These are phyloP conservation scores for Mycosphaerelloides madeirae DNA, from an alignment of 2,329 filamentous ascomycete species.

Conservation along the genomic window DNA sequence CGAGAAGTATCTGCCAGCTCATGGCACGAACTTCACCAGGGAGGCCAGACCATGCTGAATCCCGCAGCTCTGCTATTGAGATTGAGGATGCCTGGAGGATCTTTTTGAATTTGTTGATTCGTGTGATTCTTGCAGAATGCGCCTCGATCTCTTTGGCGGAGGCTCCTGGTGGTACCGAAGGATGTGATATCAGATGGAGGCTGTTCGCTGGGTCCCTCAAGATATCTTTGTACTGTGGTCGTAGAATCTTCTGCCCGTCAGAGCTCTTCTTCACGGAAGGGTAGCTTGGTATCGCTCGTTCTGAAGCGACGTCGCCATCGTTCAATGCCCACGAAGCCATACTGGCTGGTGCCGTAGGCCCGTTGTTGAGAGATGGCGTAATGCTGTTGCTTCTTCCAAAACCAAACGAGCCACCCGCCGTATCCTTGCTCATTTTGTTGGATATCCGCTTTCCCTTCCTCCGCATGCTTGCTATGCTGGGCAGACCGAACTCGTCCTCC, in stretches of 20 bases:
- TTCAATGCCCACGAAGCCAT: constrained; percentile 58
- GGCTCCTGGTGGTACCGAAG: constrained; percentile 66
- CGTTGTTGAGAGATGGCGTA: constrained; percentile 13
- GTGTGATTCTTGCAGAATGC: constrained; percentile 78
- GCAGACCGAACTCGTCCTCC: constrained; percentile 91
- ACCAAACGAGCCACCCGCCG: constrained; percentile 34
- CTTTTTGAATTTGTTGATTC: constrained; percentile 98
- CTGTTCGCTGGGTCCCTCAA: constrained; percentile 82
- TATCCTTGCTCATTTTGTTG: constrained; percentile 42
- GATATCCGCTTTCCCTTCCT: constrained; percentile 56
- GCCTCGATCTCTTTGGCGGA: constrained; percentile 78
- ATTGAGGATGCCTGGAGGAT: constrained; percentile 91
- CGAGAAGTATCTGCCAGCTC: constrained; percentile 96
- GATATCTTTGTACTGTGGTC: constrained; percentile 97
- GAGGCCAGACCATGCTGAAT: constrained; percentile 88
- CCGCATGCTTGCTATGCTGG: constrained; percentile 87
- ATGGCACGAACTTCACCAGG: constrained; percentile 94
- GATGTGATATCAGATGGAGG: constrained; percentile 87
- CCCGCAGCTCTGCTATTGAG: constrained; percentile 73
- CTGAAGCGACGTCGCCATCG: constrained; percentile 90
- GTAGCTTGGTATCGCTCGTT: constrained; percentile 69
- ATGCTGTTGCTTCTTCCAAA: constrained; percentile 15
- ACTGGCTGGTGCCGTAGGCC: constrained; percentile 7
- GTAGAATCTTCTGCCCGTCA: constrained; percentile 82
- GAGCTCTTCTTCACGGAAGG: constrained; percentile 75